Evolutionary conservation across 768 basidiomycete genomes (phyloP), one percentile per base, ranked within the genome.

Genomic region (Suillus fuscotomentosus): DNA sequence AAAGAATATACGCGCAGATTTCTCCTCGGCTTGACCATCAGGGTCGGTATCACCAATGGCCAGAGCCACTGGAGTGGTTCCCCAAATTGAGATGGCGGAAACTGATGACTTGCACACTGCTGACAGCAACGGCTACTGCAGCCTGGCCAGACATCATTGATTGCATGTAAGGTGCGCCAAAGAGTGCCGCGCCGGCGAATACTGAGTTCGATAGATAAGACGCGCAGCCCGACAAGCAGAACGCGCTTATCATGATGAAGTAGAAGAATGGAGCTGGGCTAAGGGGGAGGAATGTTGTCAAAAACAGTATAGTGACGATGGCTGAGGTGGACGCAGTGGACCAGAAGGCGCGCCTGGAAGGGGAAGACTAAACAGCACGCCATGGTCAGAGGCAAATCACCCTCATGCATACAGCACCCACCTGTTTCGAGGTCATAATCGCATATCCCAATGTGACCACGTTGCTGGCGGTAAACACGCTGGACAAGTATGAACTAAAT

Each of bases 101-200:
- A 64, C 91, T 87, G 41, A 87, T 66, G 9, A 94, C 83, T 70
- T 95, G 93, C 0, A 94, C 88, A 1, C 81, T 78, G 60, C 92
- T 93, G 66, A 95, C 88, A 1, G 86, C 87, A 14, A 96, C 91
- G 0, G 88, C 95, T 2, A 95, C 86, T 0, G 90, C 92, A 0
- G 91, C 94, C 76, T 95, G 92, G 13, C 93, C 94, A 3, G 92
- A 86, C 82, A 95, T 85, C 72, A 91, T 80, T 31, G 86, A 80
- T 73, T 95, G 90, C 60, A 95, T 83, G 14, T 87, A 87, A 8
- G 81, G 74, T 2, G 87, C 83, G 0, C 94, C 95, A 68, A 94
- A 91, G 5, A 94, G 77, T 0, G 92, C 88, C 3, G 93, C 92
- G n/a, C 92, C 83, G 0, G 90, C 92, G 38, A 92, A 84, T 50